Evolutionary conservation across 768 basidiomycete species (phyloP).

Genomic region (Macrocybe gigantea): DNA sequence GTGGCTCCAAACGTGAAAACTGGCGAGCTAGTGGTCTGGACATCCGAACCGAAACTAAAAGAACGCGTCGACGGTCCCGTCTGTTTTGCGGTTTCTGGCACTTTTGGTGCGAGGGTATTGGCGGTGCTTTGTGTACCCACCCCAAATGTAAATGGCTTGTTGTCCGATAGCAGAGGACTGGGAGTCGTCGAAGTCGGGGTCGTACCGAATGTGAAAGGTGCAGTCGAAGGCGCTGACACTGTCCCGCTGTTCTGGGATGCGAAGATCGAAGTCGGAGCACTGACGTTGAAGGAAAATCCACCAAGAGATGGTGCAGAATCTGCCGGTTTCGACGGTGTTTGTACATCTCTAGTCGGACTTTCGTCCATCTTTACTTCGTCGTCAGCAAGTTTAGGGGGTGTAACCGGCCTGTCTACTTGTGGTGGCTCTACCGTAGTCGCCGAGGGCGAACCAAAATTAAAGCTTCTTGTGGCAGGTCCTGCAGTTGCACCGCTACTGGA

Average conservation of each 20-base stretch:
- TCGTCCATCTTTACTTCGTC: conserved; percentile 79
- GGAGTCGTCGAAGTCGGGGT: conserved; percentile 21
- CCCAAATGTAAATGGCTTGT: conserved; percentile 38
- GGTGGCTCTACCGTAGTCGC: conserved; percentile 24
- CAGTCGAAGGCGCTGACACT: conserved; percentile 9
- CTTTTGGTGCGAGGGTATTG: conserved; percentile 12
- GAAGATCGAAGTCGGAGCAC: conserved; percentile 22
- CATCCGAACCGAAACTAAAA: conserved; percentile 44
- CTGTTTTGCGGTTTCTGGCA: conserved; percentile 27
- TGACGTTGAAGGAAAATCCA: conserved; percentile 45
- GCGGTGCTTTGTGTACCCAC: conserved; percentile 13
- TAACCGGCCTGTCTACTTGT: conserved; percentile 42
- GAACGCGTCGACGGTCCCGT: conserved; percentile 32
- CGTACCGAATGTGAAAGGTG: conserved; percentile 38
- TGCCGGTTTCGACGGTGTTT: conserved; percentile 33
- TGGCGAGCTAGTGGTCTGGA: conserved; percentile 30
- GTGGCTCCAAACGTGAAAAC: conserved; percentile 42
- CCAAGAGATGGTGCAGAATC: conserved; percentile 27
- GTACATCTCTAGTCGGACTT: conserved; percentile 65
- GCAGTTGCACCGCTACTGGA: conserved; percentile 43
- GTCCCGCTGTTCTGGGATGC: conserved; percentile 18
- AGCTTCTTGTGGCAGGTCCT: conserved; percentile 32
- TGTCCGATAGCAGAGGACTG: too few relatives aligned
- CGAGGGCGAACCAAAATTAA: conserved; percentile 52
- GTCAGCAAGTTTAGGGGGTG: conserved; percentile 59